A percentile compares a stretch with the other conserved stretches of the same genome.
These are phyloP conservation scores for Ogataea zsoltii DNA, from an alignment of 805 yeast species.

Conservation along the genomic window DNA sequence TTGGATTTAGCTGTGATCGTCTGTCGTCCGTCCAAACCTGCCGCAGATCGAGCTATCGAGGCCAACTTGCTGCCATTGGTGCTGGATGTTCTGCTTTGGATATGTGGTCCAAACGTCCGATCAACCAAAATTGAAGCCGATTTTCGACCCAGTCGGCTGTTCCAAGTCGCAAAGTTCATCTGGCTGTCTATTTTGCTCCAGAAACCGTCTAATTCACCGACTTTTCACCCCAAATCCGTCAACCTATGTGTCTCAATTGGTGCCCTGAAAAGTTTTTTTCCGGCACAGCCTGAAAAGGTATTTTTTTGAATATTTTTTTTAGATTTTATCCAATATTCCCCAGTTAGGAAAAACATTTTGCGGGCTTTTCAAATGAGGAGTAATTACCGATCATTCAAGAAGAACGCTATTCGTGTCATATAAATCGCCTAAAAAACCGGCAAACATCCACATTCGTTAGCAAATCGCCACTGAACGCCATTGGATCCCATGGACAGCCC, in stretches of 20 bases:
- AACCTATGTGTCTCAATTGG: no score
- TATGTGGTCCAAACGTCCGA: neutral
- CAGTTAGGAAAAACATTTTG: neutral
- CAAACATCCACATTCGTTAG: no score
- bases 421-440: no score
- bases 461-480: no score
- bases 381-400: neutral
- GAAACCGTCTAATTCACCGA: no score
- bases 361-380: neutral
- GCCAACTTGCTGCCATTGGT: neutral
- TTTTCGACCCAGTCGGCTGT: no score
- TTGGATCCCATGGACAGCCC: neutral
- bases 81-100: neutral
- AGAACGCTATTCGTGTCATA: no score
- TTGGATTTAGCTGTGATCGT: neutral
- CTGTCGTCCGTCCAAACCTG: neutral
- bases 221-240: no score
- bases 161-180: neutral
- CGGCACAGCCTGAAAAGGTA: constrained; percentile 1
- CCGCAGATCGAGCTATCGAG: neutral
- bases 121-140: neutral
- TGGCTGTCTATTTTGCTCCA: no score
- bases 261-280: constrained; percentile 5
- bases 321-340: neutral
- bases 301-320: no score